Base-by-base conservation (phyloP, 441 rosid species). In the Brassica hybrid region DNA sequence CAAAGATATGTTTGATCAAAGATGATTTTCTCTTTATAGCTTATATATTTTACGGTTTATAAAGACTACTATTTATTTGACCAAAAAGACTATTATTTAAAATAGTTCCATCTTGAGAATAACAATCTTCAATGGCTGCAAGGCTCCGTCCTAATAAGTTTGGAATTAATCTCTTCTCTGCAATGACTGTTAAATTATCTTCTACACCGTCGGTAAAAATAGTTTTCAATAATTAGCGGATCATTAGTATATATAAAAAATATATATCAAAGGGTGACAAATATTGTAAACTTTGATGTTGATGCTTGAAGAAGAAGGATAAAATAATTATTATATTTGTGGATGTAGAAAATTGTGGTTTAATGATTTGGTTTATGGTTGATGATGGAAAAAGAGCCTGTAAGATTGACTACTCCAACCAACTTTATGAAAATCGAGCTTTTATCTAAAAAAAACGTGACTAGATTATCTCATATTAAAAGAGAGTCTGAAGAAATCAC, bases 281-380 rank as follows among this genome's bases (percentile, higher is more conserved):
- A 50, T 6, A 6, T 34, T 48, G 17, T 52, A 48, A 6, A 21
- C n/a, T 54, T 23, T 41, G 36, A 12, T 60, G 36, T 64, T 70
- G 58, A 43, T 71, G 66, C 34, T 43, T 38, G 4, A 4, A 21
- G 63, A 59, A 59, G 41, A 16, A 61, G 23, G 30, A 6, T 6
- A 14, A 50, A 14, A 62, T 14, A 54, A 52, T 61, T 18, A 25
- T 25, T 13, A 8, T 25, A 16, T 16, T 2, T 23, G 36, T 64
- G 64, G 60, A 64, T 70, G 66, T 65, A 38, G 25, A 71, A 71
- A 41, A 50, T 50, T 50, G 72, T 71, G 67, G 72, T 56, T 41
- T 25, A 71, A 64, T 77, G 54, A 65, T 71, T 71, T 65, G 30
- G 62, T 77, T 77, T 77, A 48, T 77, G 72, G 76, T 69, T 70